Conservation (phyloP, 2,329 filamentous ascomycete genomes). For the Thyridium curvatum region DNA sequence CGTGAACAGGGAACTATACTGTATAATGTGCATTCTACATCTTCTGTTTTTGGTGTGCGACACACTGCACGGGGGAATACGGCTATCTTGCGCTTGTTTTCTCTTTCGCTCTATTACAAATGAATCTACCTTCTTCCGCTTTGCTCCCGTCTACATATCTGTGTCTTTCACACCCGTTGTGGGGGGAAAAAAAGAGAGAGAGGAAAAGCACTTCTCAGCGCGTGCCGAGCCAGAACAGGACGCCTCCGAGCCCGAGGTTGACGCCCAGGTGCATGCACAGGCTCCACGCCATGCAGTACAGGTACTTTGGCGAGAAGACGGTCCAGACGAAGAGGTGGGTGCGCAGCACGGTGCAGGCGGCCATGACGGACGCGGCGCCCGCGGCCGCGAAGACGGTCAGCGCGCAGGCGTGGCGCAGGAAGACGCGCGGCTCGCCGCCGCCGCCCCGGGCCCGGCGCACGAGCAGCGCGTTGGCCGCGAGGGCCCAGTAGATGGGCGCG, state of each 20-base stretch:
- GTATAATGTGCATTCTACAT: not conserved
- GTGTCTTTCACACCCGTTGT: too few species aligned
- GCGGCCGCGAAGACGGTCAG: conserved; percentile 65
- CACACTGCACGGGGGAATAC: too few species aligned
- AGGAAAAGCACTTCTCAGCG: conserved; percentile 10
- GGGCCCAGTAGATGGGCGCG: conserved; percentile 81
- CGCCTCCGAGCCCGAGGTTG: conserved; percentile 57
- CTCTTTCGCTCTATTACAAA: not conserved
- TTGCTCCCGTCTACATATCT: not conserved
- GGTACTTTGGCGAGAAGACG: conserved; percentile 93
- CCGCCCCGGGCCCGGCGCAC: conserved; percentile 28
- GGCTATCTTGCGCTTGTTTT: not conserved
- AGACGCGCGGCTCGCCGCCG: conserved; percentile 17
- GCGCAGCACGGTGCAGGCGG: conserved; percentile 73
- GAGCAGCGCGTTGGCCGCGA: conserved; percentile 55
- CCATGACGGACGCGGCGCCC: conserved; percentile 72
- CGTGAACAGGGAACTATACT: not conserved
- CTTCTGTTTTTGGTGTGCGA: not conserved
- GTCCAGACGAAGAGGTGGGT: conserved; percentile 98
- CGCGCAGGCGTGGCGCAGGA: conserved; percentile 49
- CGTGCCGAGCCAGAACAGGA: conserved; percentile 48
- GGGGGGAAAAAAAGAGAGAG: too few species aligned
- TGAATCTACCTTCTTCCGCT: not conserved
- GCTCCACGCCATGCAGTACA: conserved; percentile 88
- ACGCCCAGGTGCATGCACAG: conserved; percentile 72